Evolutionary conservation across 257 asterid species (phyloP).

Genomic region (Sherardia arvensis): DNA sequence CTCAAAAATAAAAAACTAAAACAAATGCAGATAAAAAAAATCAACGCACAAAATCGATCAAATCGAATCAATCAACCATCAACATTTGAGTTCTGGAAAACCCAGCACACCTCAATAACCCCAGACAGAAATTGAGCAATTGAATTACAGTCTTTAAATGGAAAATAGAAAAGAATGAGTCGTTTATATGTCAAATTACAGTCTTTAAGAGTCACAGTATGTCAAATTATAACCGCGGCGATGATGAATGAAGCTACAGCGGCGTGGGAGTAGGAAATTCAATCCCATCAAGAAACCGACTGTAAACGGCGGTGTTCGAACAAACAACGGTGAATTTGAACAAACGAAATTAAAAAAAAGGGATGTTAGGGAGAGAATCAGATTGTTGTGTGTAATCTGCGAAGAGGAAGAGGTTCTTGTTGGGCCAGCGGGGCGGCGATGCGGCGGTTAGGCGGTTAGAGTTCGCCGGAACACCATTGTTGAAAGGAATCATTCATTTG

Average conservation of each 20-base stretch:
- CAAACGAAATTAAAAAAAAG: not conserved
- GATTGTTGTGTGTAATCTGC: not conserved
- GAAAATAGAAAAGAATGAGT: not conserved
- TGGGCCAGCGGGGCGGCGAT: too few species aligned
- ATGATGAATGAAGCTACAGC: not conserved
- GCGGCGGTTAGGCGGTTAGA: too few species aligned
- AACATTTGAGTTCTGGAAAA: conserved; percentile 5
- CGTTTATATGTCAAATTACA: not conserved
- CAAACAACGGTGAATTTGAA: not conserved
- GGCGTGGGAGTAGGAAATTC: not conserved
- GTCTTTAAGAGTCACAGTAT: not conserved
- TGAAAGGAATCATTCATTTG: too few species aligned
- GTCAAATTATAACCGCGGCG: not conserved
- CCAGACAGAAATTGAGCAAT: not conserved
- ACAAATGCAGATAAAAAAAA: not conserved
- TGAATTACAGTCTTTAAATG: not conserved
- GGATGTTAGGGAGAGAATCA: not conserved
- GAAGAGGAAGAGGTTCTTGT: too few species aligned
- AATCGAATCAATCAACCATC: conserved; percentile 4
- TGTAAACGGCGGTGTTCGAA: not conserved
- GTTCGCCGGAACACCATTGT: too few species aligned
- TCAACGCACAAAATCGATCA: not conserved
- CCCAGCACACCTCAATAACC: not conserved
- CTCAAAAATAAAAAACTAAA: not conserved
- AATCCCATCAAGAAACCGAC: conserved; percentile 1